Base-by-base conservation (phyloP, 345 rosid species). In the Acer negundo region DNA sequence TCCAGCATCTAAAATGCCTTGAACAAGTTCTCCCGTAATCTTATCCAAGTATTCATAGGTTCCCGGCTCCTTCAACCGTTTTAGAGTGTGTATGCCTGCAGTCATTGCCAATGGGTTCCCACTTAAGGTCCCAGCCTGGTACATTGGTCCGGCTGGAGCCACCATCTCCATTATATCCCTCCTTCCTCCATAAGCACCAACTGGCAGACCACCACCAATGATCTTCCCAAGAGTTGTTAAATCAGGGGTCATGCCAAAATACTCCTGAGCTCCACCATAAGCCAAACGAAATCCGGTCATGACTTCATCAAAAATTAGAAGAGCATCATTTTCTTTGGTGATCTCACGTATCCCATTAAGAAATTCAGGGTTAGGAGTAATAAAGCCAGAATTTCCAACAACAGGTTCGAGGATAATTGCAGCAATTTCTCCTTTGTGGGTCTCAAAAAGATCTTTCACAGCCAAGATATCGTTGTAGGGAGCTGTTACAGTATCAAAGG, bases 61-160 rank as follows among this genome's bases (percentile, higher is more conserved):
- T 77, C 97, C 97, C 3, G 95, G 90, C 78, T 87, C 86, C 77
- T 83, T 77, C 82, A 96, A 78, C 75, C 95, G 82, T 85, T 88
- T 89, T 22, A 94, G 88, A 11, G 94, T 90, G 81, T 92, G 92
- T 67, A 94, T 89, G 7, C 99, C 99, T 0, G 97, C 97, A 0
- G 98, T 91, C 98, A 94, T 94, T 16, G 99, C 99, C 82, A 96
- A 74, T 3, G 98, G 99, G 59, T 96, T 94, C 76, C 99, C 97
- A 67, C 99, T 94, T 83, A 92, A 88, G 63, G 99, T 94, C 67
- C 99, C 97, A 2, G 97, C 99, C 81, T 96, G 97, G 85, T 96
- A 96, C 97, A 96, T 91, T 6, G 98, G 97, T 80, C 99, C 98
- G 24, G 98, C 98, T 0, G 99, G 97, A 49, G 99, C 98, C 80